Conservation (phyloP, 2,329 filamentous ascomycete species). For the Apiospora pterosperma region DNA sequence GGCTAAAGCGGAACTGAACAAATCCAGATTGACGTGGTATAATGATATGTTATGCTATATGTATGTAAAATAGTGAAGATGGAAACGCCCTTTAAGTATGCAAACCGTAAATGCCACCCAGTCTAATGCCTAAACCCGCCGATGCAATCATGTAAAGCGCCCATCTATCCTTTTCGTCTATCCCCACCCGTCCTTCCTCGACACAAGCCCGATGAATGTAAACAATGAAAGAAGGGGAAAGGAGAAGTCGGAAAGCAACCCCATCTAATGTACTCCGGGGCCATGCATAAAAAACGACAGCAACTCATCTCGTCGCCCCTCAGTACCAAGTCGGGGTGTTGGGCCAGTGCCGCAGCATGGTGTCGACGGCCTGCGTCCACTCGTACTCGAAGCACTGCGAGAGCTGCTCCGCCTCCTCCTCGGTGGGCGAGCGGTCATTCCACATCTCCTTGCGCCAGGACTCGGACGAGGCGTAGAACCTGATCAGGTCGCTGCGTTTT, state of each 20-base stretch:
- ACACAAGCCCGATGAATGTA: too few species aligned
- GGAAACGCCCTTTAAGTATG: too few species aligned
- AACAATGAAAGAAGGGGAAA: background rate
- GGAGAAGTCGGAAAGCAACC: background rate
- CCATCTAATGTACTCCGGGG: background rate
- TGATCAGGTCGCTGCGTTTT: slow-evolving; percentile 41
- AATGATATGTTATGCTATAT: too few species aligned
- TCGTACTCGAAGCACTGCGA: slow-evolving; percentile 61
- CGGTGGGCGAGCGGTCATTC: slow-evolving; percentile 55
- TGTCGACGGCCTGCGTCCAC: slow-evolving; percentile 62
- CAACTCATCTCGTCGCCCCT: background rate
- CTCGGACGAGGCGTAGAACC: slow-evolving; percentile 58
- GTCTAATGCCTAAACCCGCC: too few species aligned
- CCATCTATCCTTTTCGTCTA: too few species aligned
- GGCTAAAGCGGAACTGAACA: too few species aligned
- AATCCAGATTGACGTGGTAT: too few species aligned
- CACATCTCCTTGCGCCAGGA: slow-evolving; percentile 67
- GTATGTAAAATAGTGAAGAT: too few species aligned
- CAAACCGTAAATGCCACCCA: too few species aligned
- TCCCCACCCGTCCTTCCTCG: too few species aligned
- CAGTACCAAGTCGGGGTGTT: slow-evolving; percentile 54
- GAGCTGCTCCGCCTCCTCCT: slow-evolving; percentile 55
- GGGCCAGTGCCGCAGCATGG: slow-evolving; percentile 68
- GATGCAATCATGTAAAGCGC: too few species aligned
- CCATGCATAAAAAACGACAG: background rate